A percentile compares a stretch with the other conserved stretches of the same genome.
Conservation (phyloP, 1,139 yeast genomes). For the Pichia sp. region DNA sequence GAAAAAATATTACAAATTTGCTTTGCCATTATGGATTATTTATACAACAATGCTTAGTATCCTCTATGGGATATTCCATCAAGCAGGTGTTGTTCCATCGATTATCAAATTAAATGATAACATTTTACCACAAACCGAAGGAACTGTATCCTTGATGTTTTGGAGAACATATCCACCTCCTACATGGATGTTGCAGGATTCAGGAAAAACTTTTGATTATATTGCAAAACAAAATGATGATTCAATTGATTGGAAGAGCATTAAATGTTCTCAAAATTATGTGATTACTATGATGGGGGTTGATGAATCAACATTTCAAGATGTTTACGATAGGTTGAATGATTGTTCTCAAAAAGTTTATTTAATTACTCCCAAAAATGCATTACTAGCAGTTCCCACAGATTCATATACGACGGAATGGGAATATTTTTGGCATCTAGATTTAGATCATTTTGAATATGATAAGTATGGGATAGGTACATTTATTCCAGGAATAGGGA, state of each 20-base stretch:
- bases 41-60: conserved; percentile 59
- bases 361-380: conserved; percentile 26
- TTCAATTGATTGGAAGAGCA: not conserved
- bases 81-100: conserved; percentile 81
- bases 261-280: not conserved
- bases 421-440: conserved; percentile 47
- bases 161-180: conserved; percentile 97
- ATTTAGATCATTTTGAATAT: conserved; percentile 64
- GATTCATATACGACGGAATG: conserved; percentile 29
- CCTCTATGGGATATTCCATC: conserved; percentile 78
- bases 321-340: conserved; percentile 13
- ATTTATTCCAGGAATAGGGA: conserved; percentile 54
- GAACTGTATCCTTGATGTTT: conserved; percentile 49
- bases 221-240: conserved; percentile 1
- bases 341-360: conserved; percentile 6
- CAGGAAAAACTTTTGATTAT: conserved; percentile 1
- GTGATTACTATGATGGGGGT: conserved; percentile 57
- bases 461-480: conserved; percentile 34
- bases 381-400: conserved; percentile 16
- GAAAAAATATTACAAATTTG: conserved; percentile 2
- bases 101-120: conserved; percentile 34
- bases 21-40: conserved; percentile 44
- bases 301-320: conserved; percentile 23
- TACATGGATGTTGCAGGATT: conserved; percentile 54
- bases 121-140: no score